A percentile compares a stretch with the other conserved stretches of the same genome.
phyloP scores from a whole-genome alignment of 345 rosid genomes.

The Sonneratia alba region DNA sequence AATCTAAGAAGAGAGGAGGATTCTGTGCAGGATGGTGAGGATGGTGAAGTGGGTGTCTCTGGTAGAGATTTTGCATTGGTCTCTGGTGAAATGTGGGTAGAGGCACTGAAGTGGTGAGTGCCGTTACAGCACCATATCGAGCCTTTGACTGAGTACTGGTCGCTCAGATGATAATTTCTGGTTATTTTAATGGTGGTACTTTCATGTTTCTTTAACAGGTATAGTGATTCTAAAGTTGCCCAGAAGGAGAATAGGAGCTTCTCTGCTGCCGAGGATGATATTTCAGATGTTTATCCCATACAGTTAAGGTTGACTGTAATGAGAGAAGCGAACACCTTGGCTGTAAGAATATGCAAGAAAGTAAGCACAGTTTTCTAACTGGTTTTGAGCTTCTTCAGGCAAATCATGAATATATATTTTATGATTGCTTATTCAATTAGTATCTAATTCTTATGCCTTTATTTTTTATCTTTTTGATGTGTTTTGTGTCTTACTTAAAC shows the following conservation, averaged over 20 bases:
- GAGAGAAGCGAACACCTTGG: slow-evolving; percentile 56
- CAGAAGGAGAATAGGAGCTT: slow-evolving; percentile 57
- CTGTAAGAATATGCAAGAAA: slow-evolving; percentile 87
- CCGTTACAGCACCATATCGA: neutral
- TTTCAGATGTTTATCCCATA: slow-evolving; percentile 89
- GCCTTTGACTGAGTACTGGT: neutral
- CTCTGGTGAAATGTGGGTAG: slow-evolving; percentile 88
- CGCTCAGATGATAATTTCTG: neutral
- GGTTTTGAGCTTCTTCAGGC: neutral
- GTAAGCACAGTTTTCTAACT: slow-evolving; percentile 14
- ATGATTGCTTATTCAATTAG: neutral
- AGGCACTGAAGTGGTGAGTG: slow-evolving; percentile 80
- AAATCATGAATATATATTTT: neutral
- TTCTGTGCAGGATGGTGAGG: slow-evolving; percentile 37
- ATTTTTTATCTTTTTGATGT: neutral
- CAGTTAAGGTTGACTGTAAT: slow-evolving; percentile 71
- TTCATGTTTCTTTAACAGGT: slow-evolving; percentile 35
- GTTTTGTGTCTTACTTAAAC: neutral
- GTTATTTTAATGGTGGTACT: slow-evolving; percentile 10
- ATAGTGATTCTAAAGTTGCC: slow-evolving; percentile 61
- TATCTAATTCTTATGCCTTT: neutral
- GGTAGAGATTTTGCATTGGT: slow-evolving; percentile 94
- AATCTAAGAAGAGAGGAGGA: slow-evolving; percentile 68
- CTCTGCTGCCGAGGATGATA: slow-evolving; percentile 77
- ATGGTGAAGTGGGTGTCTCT: slow-evolving; percentile 67